Conservation (phyloP, 371 early-diverging fungal genomes). For the Lichtheimia ramosa region DNA sequence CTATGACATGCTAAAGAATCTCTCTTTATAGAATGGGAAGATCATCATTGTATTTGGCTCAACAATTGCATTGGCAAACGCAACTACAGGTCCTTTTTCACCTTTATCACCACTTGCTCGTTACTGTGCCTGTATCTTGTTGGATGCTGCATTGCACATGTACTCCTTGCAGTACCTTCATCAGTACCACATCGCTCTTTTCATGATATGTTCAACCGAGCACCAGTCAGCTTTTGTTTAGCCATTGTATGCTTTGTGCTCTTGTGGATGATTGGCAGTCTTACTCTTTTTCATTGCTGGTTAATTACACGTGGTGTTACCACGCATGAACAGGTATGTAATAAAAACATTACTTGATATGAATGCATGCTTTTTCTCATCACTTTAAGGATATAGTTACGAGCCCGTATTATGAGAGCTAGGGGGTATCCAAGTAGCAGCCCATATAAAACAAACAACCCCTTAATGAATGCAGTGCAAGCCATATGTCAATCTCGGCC, state of each 20-base stretch:
- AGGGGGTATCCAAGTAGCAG: slow-evolving; percentile 35
- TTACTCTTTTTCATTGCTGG: slow-evolving; percentile 78
- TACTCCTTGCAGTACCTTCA: slow-evolving; percentile 25
- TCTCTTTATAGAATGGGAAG: slow-evolving; percentile 62
- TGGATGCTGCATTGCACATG: slow-evolving; percentile 57
- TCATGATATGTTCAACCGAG: slow-evolving; percentile 17
- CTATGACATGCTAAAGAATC: background rate
- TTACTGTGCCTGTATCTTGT: slow-evolving; percentile 59
- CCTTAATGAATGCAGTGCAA: slow-evolving; percentile 48
- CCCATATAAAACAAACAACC: slow-evolving; percentile 51
- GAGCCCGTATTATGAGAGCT: slow-evolving; percentile 44
- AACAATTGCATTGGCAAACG: slow-evolving; percentile 92
- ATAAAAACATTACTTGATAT: background rate
- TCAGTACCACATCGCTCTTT: slow-evolving; percentile 6
- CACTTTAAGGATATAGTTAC: slow-evolving; percentile 23
- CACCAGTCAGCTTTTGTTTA: slow-evolving; percentile 60
- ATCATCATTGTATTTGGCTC: slow-evolving; percentile 95
- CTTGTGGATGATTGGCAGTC: slow-evolving; percentile 62
- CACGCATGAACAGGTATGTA: slow-evolving; percentile 89
- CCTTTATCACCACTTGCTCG: slow-evolving; percentile 64
- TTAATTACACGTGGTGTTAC: slow-evolving; percentile 74
- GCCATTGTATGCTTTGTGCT: slow-evolving; percentile 65
- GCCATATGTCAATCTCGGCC: slow-evolving; percentile 60
- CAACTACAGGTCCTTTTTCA: slow-evolving; percentile 87
- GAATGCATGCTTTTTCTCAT: background rate